Evolutionary conservation across 2,329 filamentous ascomycete species (phyloP), one percentile per base, ranked within the genome.

Genomic region (Botrytis galanthina): DNA sequence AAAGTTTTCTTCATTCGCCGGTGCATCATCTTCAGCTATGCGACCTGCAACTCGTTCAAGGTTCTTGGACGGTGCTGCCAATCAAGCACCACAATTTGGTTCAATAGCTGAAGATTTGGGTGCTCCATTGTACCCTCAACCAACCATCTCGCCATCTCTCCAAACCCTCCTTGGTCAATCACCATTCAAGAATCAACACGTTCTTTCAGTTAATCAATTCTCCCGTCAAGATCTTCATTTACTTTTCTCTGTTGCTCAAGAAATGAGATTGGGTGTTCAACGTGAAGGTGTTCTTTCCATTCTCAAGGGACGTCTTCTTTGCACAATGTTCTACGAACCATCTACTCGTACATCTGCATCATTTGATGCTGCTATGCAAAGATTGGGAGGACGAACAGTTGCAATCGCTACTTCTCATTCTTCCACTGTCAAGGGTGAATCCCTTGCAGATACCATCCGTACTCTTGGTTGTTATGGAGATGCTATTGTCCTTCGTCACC

Each of bases 361-460:
- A 5, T 99, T 99, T 79, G 96, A 99, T 81, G 93, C 95, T 73
- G 96, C 96, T 60, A 99, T 99, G 96, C 97, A 99, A 86, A 92
- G 97, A 70, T 91, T 99, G 8, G 96, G 96, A 78, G 96, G 96
- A 66, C 89, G 94, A 67, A 95, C 92, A 4, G 88, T 99, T 71
- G 87, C 91, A 70, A 91, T 98, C 80, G 87, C 94, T 59, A 97
- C 95, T 4, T 88, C 91, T 9, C 90, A 93, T 78, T 98, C 95
- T 3, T 97, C 93, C 22, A 95, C 95, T 6, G 89, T 95, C 83
- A 99, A 99, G 88, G 96, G 96, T 60, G 96, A 99, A 85, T 91
- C 92, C 6, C 89, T 99, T 29, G 93, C 96, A 81, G 96, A 99
- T 81, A 97, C 94, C 22, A 90, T 99, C 79, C 92, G 96, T 76